phyloP scores from a whole-genome alignment of 2,329 filamentous ascomycete genomes.

The Hymenoscyphus fraxineus region DNA sequence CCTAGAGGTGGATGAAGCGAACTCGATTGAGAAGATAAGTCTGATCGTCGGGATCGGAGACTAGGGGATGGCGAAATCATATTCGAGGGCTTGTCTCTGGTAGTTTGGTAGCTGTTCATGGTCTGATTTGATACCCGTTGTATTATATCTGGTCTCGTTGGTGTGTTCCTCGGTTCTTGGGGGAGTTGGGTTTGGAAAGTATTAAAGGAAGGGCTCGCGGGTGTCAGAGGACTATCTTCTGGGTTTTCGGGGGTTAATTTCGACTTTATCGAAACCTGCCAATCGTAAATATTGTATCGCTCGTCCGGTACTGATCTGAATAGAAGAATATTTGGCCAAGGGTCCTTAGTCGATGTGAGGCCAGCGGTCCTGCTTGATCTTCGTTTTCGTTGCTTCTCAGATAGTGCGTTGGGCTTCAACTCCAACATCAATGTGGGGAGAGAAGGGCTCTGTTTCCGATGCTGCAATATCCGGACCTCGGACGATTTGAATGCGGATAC shows the following conservation, averaged over 20 bases:
- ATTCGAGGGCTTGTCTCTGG: constrained; percentile 43
- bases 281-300: constrained; percentile 53
- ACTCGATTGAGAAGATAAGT: constrained; percentile 47
- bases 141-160: constrained; percentile 36
- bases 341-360: constrained; percentile 36
- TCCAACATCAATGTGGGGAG: constrained; percentile 57
- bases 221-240: constrained; percentile 26
- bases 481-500: constrained; percentile 34
- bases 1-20: constrained; percentile 43
- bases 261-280: constrained; percentile 46
- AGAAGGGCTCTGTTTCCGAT: constrained; percentile 58
- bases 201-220: constrained; percentile 28
- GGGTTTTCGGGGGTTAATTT: constrained; percentile 26
- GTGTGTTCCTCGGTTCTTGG: constrained; percentile 18
- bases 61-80: constrained; percentile 58
- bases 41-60: constrained; percentile 58
- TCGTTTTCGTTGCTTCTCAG: constrained; percentile 60
- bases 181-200: constrained; percentile 34
- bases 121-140: constrained; percentile 49
- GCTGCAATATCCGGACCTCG: constrained; percentile 51
- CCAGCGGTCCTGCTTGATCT: constrained; percentile 61
- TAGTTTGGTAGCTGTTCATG: constrained; percentile 41
- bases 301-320: constrained; percentile 55
- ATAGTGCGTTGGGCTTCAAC: constrained; percentile 46
- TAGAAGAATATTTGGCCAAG: constrained; percentile 43